A percentile compares a stretch with the other conserved stretches of the same genome.
Evolutionary conservation across 2,329 filamentous ascomycete species (phyloP).

Genomic region (Diplodia sapinea): DNA sequence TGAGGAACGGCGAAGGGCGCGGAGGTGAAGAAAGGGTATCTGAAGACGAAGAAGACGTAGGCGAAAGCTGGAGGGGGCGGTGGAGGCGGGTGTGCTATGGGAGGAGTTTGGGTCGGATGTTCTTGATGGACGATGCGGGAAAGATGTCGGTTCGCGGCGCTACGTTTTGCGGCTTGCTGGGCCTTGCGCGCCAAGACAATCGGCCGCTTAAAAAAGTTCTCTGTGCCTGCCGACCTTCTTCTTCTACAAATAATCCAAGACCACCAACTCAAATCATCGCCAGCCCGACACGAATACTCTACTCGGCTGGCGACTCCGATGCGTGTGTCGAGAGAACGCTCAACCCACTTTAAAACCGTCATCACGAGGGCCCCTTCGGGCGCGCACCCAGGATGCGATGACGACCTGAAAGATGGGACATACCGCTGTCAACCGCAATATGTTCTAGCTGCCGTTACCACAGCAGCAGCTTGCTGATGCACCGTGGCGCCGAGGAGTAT

Average conservation of each 20-base stretch:
- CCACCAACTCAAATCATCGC: slow-evolving; percentile 78
- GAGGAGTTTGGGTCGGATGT: slow-evolving; percentile 22
- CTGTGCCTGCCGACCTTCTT: slow-evolving; percentile 35
- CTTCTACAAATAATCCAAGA: slow-evolving; percentile 60
- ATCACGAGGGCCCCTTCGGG: slow-evolving; percentile 69
- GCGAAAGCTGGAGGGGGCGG: slow-evolving; percentile 3
- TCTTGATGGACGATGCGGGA: slow-evolving; percentile 32
- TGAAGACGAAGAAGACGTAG: slow-evolving; percentile 1
- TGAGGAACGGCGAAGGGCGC: background rate
- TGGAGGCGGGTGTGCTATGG: slow-evolving; percentile 23
- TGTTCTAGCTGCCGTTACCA: background rate
- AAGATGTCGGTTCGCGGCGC: slow-evolving; percentile 32
- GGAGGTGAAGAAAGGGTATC: slow-evolving; percentile 6
- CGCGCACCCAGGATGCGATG: slow-evolving; percentile 69
- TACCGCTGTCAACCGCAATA: slow-evolving; percentile 33
- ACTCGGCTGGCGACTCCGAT: slow-evolving; percentile 74
- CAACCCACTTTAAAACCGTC: slow-evolving; percentile 80
- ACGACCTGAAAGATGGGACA: slow-evolving; percentile 72
- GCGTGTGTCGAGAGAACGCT: slow-evolving; percentile 71
- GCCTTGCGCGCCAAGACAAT: slow-evolving; percentile 29
- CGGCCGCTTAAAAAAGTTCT: slow-evolving; percentile 31
- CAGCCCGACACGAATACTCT: slow-evolving; percentile 58
- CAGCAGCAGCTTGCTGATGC: background rate
- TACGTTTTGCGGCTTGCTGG: slow-evolving; percentile 26
- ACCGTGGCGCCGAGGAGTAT: background rate